phyloP scores from a whole-genome alignment of 176 grass and related monocot genomes.

The Leersia perrieri region DNA sequence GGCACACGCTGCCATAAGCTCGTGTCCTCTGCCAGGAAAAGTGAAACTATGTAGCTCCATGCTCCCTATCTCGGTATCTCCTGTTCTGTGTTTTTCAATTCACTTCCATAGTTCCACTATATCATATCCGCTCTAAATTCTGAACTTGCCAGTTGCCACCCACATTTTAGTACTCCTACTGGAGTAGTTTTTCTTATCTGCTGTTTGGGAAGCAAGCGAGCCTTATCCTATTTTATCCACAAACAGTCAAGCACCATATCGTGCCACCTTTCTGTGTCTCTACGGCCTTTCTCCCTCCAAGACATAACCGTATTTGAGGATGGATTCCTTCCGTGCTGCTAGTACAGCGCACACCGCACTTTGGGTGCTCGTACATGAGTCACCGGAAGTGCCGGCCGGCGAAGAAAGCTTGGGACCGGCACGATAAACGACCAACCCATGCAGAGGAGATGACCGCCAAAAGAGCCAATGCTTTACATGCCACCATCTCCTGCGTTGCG shows the following conservation, averaged over 20 bases:
- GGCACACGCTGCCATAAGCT: conserved; percentile 31
- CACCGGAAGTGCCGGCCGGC: not conserved
- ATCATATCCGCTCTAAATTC: not conserved
- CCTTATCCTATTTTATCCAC: conserved; percentile 17
- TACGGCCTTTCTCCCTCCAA: not conserved
- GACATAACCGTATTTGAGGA: not conserved
- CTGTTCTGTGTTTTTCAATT: not conserved
- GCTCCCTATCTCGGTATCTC: not conserved
- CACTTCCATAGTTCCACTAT: not conserved
- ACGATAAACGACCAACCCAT: not conserved
- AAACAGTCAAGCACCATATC: not conserved
- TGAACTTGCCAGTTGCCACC: not conserved
- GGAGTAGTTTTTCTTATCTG: not conserved
- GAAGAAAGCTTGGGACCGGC: not conserved
- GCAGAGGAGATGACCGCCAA: conserved; percentile 14
- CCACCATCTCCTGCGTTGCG: not conserved
- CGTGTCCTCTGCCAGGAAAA: conserved; percentile 30
- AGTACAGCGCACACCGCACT: conserved; percentile 37
- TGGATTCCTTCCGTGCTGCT: not conserved
- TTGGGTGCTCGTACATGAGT: conserved; percentile 18
- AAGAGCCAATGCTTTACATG: conserved; percentile 21
- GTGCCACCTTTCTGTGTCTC: not conserved
- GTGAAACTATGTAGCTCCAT: not conserved
- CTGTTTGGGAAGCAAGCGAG: not conserved
- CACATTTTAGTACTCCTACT: not conserved